Evolutionary conservation across 306 rosid species (phyloP).

Genomic region (Cicer arietinum): DNA sequence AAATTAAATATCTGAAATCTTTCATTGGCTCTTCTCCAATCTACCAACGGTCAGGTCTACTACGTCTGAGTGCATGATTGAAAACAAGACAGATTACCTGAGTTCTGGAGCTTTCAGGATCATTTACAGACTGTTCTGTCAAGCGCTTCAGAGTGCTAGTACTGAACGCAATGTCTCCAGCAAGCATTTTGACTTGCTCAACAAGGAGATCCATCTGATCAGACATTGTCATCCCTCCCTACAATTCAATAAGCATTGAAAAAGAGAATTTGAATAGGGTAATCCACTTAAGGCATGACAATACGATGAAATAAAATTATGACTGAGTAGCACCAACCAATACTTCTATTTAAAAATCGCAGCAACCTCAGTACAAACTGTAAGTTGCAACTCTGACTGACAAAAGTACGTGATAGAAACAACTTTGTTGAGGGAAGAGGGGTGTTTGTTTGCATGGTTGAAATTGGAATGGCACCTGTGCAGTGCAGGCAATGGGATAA

Average conservation of each 20-base stretch:
- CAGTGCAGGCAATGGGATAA: not conserved
- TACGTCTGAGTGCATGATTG: constrained; percentile 7
- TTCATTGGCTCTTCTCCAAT: constrained; percentile 8
- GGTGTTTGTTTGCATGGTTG: not conserved
- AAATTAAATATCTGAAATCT: constrained; percentile 16
- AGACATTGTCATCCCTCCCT: constrained; percentile 90
- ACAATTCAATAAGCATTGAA: constrained; percentile 48
- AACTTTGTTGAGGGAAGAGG: not conserved
- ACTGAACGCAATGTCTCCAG: constrained; percentile 95
- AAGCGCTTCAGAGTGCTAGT: constrained; percentile 96
- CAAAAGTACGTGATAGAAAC: constrained; percentile 13
- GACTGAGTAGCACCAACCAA: constrained; percentile 17
- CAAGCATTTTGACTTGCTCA: constrained; percentile 99
- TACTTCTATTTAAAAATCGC: constrained; percentile 5
- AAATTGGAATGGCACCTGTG: not conserved
- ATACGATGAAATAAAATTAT: constrained; percentile 2
- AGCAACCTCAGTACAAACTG: constrained; percentile 22
- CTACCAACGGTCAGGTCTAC: constrained; percentile 7
- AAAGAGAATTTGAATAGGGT: constrained; percentile 29
- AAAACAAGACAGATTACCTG: constrained; percentile 61
- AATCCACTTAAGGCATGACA: constrained; percentile 20
- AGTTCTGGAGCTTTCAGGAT: constrained; percentile 78
- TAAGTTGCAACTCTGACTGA: not conserved
- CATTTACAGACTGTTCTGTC: constrained; percentile 85
- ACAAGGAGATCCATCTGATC: constrained; percentile 96